Conservation (phyloP, 2,329 filamentous ascomycete species). For the Diaporthe batatas region DNA sequence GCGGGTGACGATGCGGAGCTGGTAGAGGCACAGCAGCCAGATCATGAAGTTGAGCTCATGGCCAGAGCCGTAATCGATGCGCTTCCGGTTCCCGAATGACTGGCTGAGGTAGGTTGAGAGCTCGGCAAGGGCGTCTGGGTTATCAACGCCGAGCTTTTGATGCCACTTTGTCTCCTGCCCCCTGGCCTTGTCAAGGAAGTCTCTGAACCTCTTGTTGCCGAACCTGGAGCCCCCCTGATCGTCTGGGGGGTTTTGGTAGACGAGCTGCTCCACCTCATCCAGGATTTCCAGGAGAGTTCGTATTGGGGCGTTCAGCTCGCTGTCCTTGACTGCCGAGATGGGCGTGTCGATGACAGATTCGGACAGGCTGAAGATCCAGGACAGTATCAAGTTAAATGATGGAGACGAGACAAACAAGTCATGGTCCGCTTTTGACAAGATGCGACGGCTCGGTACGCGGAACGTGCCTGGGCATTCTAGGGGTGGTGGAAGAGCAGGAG, state of each 20-base stretch:
- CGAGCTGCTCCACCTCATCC: constrained; percentile 74
- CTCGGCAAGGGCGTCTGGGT: constrained; percentile 73
- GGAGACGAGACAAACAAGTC: constrained; percentile 83
- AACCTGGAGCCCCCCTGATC: constrained; percentile 92
- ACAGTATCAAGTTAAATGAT: constrained; percentile 80
- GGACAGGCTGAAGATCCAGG: constrained; percentile 88
- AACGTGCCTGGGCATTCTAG: constrained; percentile 73
- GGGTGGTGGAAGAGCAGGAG: constrained; percentile 78
- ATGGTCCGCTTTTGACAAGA: constrained; percentile 85
- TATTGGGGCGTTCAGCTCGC: constrained; percentile 70
- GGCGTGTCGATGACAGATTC: constrained; percentile 82
- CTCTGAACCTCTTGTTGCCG: constrained; percentile 91
- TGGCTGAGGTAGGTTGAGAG: constrained; percentile 83
- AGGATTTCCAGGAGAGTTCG: constrained; percentile 77
- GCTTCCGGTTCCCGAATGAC: constrained; percentile 85
- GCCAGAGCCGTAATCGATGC: constrained; percentile 97
- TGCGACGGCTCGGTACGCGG: constrained; percentile 78
- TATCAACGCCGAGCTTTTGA: constrained; percentile 65
- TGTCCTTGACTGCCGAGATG: constrained; percentile 71
- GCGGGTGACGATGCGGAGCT: constrained; percentile 74
- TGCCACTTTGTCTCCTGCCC: constrained; percentile 74
- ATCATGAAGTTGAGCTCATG: constrained; percentile 98
- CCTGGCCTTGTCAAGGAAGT: constrained; percentile 79
- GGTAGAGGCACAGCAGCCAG: constrained; percentile 95
- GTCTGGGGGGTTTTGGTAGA: constrained; percentile 80